Evolutionary conservation across 1,284 basidiomycete species (phyloP), one percentile per base, ranked within the genome.

Genomic region (Cystobasidium slooffiae): DNA sequence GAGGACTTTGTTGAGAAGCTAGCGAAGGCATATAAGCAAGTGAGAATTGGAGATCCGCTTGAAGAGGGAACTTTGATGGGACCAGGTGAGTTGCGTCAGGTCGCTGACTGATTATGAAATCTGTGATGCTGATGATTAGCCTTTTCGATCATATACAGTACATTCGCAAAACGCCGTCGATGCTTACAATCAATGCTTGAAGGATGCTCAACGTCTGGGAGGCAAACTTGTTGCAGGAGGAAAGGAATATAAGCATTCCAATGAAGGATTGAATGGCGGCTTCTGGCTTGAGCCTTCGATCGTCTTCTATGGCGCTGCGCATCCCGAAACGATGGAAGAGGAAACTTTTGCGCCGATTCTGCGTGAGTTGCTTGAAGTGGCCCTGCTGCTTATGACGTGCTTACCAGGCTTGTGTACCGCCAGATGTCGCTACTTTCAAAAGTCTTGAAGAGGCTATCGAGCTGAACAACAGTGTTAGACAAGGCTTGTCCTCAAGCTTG

Each of bases 401-500:
- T 7, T 6, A 44, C 16, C 14, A 3, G 16, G 20, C 52, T 39
- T 12, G 46, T 49, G 10, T 16, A 75, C 72, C 97, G 67, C 84
- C 97, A 76, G 92, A 91, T 80, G 91, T 92, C 14, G 90, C 89
- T n/a, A 84, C 92, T 68, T 97, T 97, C 82, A 91, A 94, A 78
- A 89, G 92, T 73, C 85, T 97, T 22, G 92, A 94, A 78, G 87
- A 97, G 83, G 95, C 94, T 9, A 95, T 97, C 80, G 85, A 85
- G 80, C 90, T 93, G 88, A 97, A 97, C 83, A 98, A 98, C 83
- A 86, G 86, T 39, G 95, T 97, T 39, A 91, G 91, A 9, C 94
- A 94, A 84, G 89, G 94, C 20, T 84, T 98, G 67, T 94, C 92
- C 51, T 92, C 91, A 78, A 91, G 91, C 76, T 84, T 97, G 9